Base-by-base conservation (phyloP, 2,329 filamentous ascomycete genomes). In the Akanthomyces muscarius region DNA sequence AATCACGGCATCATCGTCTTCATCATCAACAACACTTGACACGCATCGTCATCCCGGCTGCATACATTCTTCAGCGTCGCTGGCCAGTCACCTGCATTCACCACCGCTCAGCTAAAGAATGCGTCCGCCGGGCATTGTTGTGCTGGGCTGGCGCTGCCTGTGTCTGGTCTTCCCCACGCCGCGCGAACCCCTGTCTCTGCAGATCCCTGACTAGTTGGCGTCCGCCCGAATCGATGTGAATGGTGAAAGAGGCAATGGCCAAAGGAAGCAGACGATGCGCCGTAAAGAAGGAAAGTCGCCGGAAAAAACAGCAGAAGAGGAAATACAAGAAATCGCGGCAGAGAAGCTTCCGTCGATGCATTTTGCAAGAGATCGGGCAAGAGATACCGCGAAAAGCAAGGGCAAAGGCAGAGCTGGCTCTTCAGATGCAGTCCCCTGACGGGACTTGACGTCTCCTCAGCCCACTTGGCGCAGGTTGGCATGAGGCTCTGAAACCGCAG, bases 401-500 rank as follows among this genome's bases (percentile, higher is more conserved):
- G 7, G 8, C 33, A 11, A 8, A 10, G 33, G 2, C 4, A 36
- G 4, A 36, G 33, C 28, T 36, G 33, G 7, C 33, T 6, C 7
- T 36, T 36, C 2, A 36, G 33, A 36, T 36, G 33, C 33, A 36
- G 7, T 36, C 33, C 33, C 8, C 33, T 36, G 28, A 30, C 28
- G 6, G 2, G 28, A 30, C 33, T 11, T 36, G 33, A 36, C 33
- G 33, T 10, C 33, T 11, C 33, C 33, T 36, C 4, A 60, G 25
- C 58, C 58, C 48, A 61, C 48, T 61, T 61, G 38, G 58, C 28
- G 30, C 38, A 18, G 2, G n/a, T n/a, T 61, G 56, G 45, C 59
- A 50, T 33, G 52, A 56, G 60, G 25, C 60, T 62, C 52, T 62
- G 60, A 62, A 62, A 62, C 60, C 45, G 14, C 23, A 52, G 25